Evolutionary conservation across 2,329 filamentous ascomycete species (phyloP).

Genomic region (Sarocladium oryzae): DNA sequence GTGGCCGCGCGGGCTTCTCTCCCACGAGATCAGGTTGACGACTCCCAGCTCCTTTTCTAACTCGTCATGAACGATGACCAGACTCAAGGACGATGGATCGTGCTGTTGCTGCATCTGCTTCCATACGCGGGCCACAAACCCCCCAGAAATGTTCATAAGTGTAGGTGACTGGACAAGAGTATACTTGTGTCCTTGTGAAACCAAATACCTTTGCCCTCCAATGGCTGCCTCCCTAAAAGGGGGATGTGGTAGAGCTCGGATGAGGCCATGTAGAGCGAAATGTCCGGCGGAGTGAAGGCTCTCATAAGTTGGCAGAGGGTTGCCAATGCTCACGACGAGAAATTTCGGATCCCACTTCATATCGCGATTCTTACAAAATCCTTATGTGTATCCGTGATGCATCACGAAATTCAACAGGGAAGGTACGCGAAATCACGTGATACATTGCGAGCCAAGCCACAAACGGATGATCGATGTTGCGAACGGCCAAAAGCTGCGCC

Average conservation of each 20-base stretch:
- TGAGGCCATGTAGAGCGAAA: slow-evolving; percentile 59
- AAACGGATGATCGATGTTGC: slow-evolving; percentile 12
- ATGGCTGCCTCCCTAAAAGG: slow-evolving; percentile 38
- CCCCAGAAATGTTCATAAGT: slow-evolving; percentile 80
- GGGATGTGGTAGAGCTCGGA: slow-evolving; percentile 37
- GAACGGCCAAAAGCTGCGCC: slow-evolving; percentile 15
- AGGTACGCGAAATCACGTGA: slow-evolving; percentile 24
- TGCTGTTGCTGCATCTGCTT: slow-evolving; percentile 41
- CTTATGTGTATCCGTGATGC: too few relatives aligned
- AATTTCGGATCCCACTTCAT: slow-evolving; percentile 44
- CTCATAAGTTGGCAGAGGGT: slow-evolving; percentile 66
- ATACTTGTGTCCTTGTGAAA: slow-evolving; percentile 44
- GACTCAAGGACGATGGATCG: slow-evolving; percentile 26
- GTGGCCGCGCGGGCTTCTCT: slow-evolving; percentile 61
- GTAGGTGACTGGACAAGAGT: slow-evolving; percentile 69
- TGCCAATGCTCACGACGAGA: slow-evolving; percentile 82
- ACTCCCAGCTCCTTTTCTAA: slow-evolving; percentile 66
- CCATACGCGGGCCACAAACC: slow-evolving; percentile 62
- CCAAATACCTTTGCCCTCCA: slow-evolving; percentile 46
- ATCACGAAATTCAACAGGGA: slow-evolving; percentile 9
- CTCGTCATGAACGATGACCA: slow-evolving; percentile 87
- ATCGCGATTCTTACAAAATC: slow-evolving; percentile 7
- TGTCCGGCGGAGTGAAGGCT: slow-evolving; percentile 88
- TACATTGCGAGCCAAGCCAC: neutral
- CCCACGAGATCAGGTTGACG: slow-evolving; percentile 58